Evolutionary conservation across 139 green algal genomes (phyloP), one percentile per base, ranked within the genome.

Genomic region (Coelastrella sp.): DNA sequence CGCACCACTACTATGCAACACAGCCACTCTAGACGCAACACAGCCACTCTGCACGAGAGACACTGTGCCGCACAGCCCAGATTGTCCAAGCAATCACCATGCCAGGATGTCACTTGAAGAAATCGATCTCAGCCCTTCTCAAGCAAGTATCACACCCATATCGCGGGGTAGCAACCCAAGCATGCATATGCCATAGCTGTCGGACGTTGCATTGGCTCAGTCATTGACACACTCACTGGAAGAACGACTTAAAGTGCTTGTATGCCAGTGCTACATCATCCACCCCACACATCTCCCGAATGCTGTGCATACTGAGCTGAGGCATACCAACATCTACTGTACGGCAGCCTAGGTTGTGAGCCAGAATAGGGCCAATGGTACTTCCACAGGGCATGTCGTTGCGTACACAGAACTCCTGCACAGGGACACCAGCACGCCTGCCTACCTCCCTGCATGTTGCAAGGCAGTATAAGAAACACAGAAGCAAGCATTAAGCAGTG

Each of bases 341-440:
- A 20, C 97, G 93, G 89, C 98, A 97, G 77, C 96, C 97, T 57
- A 95, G 91, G 83, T 90, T 94, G 5, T 94, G 95, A 0, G 97
- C 90, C 64, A 99, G 91, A 94, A 99, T 99, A 80, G 98, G 98
- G 2, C 98, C 98, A 77, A 99, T 99, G 19, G 98, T 99, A 88
- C 92, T 97, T n/a, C 98, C 98, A 92, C 98, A 99, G 2, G 96
- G 97, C 96, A 98, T 99, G 97, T 99, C 98, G 86, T 97, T 98
- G 81, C 97, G 94, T 61, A 99, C 98, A 16, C 94, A 94, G 86
- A 99, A 99, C 81, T 96, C 93, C 91, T 97, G 94, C 7, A 93
- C 95, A n/a, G 97, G 96, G n/a, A 99, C 94, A 75, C 95, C 94
- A 4, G 77, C 85, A 54, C 83, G 92, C 6, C 94, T 85, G 0